A percentile compares a stretch with the other conserved stretches of the same genome.
These are phyloP conservation scores for Penicillium oxalicum DNA, from an alignment of 2,329 filamentous ascomycete genomes.

Conservation along the genomic window DNA sequence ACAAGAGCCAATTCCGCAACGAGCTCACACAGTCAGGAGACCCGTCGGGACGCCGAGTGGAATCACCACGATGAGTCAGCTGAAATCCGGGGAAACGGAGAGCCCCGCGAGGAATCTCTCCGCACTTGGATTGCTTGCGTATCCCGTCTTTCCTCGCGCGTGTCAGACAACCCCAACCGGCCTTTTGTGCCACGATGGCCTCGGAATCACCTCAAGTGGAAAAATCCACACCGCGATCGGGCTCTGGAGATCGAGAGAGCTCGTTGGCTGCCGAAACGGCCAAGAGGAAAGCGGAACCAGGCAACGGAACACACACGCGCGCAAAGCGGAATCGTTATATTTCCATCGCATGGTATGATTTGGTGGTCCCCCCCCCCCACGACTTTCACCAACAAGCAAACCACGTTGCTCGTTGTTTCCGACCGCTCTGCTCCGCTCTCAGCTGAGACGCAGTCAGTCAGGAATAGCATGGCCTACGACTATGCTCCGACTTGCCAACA, in stretches of 20 bases:
- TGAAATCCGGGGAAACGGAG: slow-evolving; percentile 30
- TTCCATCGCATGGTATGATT: slow-evolving; percentile 57
- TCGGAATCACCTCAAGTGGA: slow-evolving; percentile 32
- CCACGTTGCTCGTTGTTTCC: too few relatives aligned
- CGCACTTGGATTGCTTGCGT: slow-evolving; percentile 24
- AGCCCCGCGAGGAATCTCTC: slow-evolving; percentile 35
- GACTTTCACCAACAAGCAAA: background rate
- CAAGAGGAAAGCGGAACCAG: slow-evolving; percentile 41
- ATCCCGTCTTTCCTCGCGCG: slow-evolving; percentile 10
- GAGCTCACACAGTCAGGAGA: too few relatives aligned
- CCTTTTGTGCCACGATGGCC: slow-evolving; percentile 21
- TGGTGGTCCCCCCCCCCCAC: slow-evolving; percentile 12
- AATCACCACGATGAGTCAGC: slow-evolving; percentile 18
- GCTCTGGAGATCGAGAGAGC: slow-evolving; percentile 19
- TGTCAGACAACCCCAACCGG: slow-evolving; percentile 3
- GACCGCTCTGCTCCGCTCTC: too few relatives aligned
- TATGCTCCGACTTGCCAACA: too few relatives aligned
- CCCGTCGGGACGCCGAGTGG: too few relatives aligned
- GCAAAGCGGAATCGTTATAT: slow-evolving; percentile 63
- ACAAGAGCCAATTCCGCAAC: too few relatives aligned
- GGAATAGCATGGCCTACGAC: too few relatives aligned
- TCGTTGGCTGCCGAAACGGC: slow-evolving; percentile 23
- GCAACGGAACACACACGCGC: slow-evolving; percentile 46
- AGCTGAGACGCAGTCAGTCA: too few relatives aligned
- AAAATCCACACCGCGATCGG: slow-evolving; percentile 19